Percentiles rank a stretch among this genome's conserved stretches.
phyloP scores from a whole-genome alignment of 495 filamentous ascomycete genomes.

The Xylaria longipes region DNA sequence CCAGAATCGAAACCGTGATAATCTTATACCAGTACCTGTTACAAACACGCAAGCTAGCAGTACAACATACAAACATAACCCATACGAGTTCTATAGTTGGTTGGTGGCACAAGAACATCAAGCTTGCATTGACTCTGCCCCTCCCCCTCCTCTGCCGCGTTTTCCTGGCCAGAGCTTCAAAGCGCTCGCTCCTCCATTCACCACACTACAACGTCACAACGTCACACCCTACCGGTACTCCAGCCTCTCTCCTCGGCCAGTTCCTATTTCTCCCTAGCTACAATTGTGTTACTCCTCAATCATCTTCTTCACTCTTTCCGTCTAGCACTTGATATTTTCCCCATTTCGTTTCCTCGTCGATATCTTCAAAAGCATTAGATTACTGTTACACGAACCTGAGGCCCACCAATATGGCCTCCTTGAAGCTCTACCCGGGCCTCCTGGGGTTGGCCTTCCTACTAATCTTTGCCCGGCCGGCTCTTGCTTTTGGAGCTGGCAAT shows the following conservation, averaged over 20 bases:
- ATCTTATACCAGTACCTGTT: conserved; percentile 22
- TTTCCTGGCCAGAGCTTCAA: conserved; percentile 1
- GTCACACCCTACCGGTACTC: neutral
- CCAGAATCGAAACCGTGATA: conserved; percentile 26
- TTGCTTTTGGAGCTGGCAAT: conserved; percentile 89
- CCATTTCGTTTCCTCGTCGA: neutral
- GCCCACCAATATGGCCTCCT: conserved; percentile 41
- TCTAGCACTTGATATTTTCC: neutral
- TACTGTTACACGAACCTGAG: neutral
- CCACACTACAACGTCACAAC: conserved; percentile 4
- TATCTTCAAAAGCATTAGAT: conserved; percentile 9
- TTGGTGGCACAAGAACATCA: conserved; percentile 3
- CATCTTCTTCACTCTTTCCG: neutral
- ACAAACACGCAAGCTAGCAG: conserved; percentile 9
- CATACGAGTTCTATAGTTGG: neutral
- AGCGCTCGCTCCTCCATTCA: neutral
- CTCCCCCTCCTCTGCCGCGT: conserved; percentile 17
- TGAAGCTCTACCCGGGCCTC: conserved; percentile 50
- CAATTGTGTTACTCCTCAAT: neutral
- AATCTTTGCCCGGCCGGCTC: conserved; percentile 62
- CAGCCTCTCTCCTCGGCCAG: neutral
- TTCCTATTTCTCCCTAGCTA: neutral
- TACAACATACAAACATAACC: neutral
- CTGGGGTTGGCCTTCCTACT: conserved; percentile 53
- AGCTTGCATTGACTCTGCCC: conserved; percentile 14